Percentiles rank a stretch among this genome's conserved stretches.
Evolutionary conservation across 495 filamentous ascomycete genomes (phyloP).

Genomic region (Letharia lupina): DNA sequence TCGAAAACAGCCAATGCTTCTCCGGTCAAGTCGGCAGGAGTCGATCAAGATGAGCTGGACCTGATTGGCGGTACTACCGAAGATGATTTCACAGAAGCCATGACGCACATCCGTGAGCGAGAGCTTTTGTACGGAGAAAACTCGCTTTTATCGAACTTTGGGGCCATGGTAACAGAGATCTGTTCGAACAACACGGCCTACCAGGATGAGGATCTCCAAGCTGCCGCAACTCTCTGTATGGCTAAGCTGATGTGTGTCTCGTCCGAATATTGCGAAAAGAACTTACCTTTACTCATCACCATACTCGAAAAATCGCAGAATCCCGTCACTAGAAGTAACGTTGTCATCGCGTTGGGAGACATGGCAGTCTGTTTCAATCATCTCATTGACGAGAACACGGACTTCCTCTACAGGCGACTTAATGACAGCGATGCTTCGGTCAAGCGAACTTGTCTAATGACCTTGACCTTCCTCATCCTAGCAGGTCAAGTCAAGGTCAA

Average conservation of each 20-base stretch:
- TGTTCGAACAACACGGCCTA: slow-evolving; percentile 91
- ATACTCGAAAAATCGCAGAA: slow-evolving; percentile 91
- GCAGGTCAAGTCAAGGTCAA: slow-evolving; percentile 99
- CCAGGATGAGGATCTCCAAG: slow-evolving; percentile 77
- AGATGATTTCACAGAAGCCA: slow-evolving; percentile 96
- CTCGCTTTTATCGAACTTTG: slow-evolving; percentile 81
- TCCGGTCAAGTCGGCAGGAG: slow-evolving; percentile 28
- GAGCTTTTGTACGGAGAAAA: slow-evolving; percentile 84
- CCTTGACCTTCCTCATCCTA: slow-evolving; percentile 91
- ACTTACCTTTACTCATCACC: slow-evolving; percentile 90
- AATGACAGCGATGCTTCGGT: slow-evolving; percentile 83
- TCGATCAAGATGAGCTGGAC: slow-evolving; percentile 75
- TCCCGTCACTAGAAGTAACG: slow-evolving; percentile 85
- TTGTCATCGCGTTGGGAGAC: slow-evolving; percentile 92
- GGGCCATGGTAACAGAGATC: slow-evolving; percentile 82
- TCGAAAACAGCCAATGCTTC: slow-evolving; percentile 50
- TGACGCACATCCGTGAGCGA: slow-evolving; percentile 87
- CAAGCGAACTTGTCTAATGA: slow-evolving; percentile 97
- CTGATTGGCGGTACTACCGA: slow-evolving; percentile 95
- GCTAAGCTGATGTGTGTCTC: slow-evolving; percentile 98
- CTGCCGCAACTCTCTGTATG: slow-evolving; percentile 89
- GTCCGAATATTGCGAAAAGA: slow-evolving; percentile 88
- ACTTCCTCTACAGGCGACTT: slow-evolving; percentile 89
- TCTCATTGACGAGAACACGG: slow-evolving; percentile 97
- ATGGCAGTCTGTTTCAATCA: slow-evolving; percentile 99